Conservation (phyloP, 2,329 filamentous ascomycete species). For the Peltaster fructicola region DNA sequence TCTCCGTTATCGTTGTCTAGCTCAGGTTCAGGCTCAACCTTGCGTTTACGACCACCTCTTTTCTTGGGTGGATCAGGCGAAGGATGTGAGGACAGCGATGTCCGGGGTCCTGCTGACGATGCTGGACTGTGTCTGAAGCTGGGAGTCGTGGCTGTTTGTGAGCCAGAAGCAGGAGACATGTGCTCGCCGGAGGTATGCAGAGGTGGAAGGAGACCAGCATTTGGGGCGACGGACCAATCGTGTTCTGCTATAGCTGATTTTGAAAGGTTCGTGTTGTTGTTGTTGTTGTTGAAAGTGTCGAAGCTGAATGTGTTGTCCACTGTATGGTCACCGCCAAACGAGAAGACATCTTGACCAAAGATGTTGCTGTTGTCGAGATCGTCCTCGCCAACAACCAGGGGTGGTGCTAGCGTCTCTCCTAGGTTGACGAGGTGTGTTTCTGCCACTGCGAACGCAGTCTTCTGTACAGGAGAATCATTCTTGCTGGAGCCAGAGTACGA, state of each 20-base stretch:
- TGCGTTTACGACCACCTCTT: slow-evolving; percentile 19
- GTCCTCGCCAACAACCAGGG: slow-evolving; percentile 18
- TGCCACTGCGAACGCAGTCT: slow-evolving; percentile 11
- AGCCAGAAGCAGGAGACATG: slow-evolving; percentile 4
- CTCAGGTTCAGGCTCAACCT: slow-evolving; percentile 14
- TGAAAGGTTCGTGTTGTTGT: too few species aligned
- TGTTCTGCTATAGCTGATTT: too few species aligned
- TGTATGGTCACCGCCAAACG: slow-evolving; percentile 13
- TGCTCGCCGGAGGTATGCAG: too few species aligned
- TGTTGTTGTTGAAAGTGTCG: too few species aligned
- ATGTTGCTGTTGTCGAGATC: slow-evolving; percentile 10
- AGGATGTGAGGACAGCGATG: slow-evolving; percentile 14
- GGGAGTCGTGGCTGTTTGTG: slow-evolving; percentile 9
- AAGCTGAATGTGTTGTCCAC: slow-evolving; percentile 11
- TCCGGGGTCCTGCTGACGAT: slow-evolving; percentile 13
- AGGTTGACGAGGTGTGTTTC: slow-evolving; percentile 8
- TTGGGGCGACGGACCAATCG: too few species aligned
- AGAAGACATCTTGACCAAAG: slow-evolving; percentile 10
- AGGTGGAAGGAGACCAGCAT: too few species aligned
- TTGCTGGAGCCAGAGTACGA: slow-evolving; percentile 18
- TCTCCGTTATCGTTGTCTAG: slow-evolving; percentile 30
- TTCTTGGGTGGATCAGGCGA: slow-evolving; percentile 18
- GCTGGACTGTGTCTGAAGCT: slow-evolving; percentile 16
- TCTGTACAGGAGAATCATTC: slow-evolving; percentile 20
- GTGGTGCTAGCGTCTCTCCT: slow-evolving; percentile 14